phyloP scores from a whole-genome alignment of 495 filamentous ascomycete genomes.

The Letharia lupina region DNA sequence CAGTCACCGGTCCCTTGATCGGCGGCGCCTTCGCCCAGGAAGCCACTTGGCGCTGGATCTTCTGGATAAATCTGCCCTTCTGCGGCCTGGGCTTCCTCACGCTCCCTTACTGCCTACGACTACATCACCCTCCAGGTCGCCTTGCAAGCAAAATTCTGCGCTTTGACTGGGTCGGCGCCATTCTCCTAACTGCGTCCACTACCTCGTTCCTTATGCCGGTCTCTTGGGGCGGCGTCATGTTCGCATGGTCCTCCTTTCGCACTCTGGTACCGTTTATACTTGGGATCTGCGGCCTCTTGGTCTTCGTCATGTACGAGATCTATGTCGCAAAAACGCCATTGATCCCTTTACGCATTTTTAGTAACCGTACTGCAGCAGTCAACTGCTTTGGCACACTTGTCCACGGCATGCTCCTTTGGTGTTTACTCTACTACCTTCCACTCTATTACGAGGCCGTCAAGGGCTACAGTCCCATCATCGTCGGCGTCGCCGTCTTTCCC shows the following conservation, averaged over 20 bases:
- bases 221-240: constrained; percentile 45
- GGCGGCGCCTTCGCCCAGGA: constrained; percentile 39
- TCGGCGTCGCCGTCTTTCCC: constrained; percentile 33
- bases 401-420: constrained; percentile 45
- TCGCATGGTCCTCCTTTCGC: constrained; percentile 41
- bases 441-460: constrained; percentile 48
- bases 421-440: constrained; percentile 41
- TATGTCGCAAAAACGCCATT: constrained; percentile 28
- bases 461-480: constrained; percentile 38
- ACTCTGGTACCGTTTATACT: constrained; percentile 48
- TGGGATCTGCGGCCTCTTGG: constrained; percentile 38
- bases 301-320: constrained; percentile 44
- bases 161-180: constrained; percentile 30
- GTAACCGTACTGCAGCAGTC: constrained; percentile 39
- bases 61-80: constrained; percentile 35
- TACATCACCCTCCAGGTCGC: constrained; percentile 5
- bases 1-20: constrained; percentile 33
- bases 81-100: constrained; percentile 20
- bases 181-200: constrained; percentile 32
- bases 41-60: constrained; percentile 25
- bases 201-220: constrained; percentile 44
- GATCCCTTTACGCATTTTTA: constrained; percentile 42
- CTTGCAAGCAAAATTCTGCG: constrained; percentile 19
- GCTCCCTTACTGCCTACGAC: constrained; percentile 23
- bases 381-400: constrained; percentile 38